A percentile compares a stretch with the other conserved stretches of the same genome.
Evolutionary conservation across 106 monocot genomes (phyloP).

Genomic region (Acorus calamus): DNA sequence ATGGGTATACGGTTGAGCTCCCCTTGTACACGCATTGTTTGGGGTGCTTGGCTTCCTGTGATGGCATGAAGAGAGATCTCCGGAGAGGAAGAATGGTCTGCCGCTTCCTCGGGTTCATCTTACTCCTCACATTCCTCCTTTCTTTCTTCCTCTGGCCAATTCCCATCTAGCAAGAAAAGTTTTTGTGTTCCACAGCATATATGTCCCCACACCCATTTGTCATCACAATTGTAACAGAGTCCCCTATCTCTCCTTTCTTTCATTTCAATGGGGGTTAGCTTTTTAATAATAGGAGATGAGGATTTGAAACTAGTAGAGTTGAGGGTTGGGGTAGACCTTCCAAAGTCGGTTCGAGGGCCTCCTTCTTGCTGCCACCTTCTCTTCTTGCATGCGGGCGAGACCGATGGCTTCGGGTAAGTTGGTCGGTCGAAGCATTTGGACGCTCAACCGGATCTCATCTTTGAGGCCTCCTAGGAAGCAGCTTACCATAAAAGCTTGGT

Average conservation of each 20-base stretch:
- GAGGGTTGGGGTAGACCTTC: no score
- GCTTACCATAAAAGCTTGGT: background rate
- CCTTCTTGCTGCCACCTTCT: background rate
- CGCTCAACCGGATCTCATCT: background rate
- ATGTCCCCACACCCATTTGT: background rate
- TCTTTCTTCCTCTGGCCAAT: background rate
- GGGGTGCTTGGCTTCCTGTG: no score
- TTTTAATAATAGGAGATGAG: background rate
- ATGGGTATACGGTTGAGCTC: no score
- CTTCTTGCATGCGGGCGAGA: background rate
- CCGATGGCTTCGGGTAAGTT: background rate
- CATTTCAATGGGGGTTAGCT: background rate
- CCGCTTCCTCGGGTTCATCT: no score
- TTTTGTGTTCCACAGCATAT: background rate
- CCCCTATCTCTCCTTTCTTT: background rate
- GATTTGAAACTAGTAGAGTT: no score
- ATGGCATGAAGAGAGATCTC: no score
- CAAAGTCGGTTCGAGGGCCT: no score
- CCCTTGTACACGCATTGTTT: no score
- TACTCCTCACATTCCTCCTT: no score
- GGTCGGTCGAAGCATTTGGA: background rate
- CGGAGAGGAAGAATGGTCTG: no score
- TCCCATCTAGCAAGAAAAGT: background rate
- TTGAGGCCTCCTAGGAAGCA: background rate
- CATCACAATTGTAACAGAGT: background rate